Evolutionary conservation across 2,329 filamentous ascomycete genomes (phyloP).

Genomic region (Trichoderma koningiopsis): DNA sequence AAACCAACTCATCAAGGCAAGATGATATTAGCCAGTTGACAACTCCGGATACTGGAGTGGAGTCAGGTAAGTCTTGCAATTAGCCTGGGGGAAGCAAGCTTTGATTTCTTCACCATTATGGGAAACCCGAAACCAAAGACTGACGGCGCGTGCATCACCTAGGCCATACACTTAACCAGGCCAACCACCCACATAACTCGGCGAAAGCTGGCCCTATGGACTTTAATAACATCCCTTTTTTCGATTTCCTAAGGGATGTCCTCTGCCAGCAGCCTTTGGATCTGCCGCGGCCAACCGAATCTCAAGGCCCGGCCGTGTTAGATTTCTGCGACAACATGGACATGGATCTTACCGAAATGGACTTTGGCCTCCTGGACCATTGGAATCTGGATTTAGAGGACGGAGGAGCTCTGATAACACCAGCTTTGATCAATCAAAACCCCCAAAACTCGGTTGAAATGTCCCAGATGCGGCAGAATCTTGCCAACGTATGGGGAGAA

Average conservation of each 20-base stretch:
- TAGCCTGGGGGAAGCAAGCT: not conserved
- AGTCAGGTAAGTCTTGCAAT: slow-evolving; percentile 33
- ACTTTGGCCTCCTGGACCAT: slow-evolving; percentile 54
- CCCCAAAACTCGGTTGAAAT: slow-evolving; percentile 47
- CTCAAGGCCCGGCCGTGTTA: slow-evolving; percentile 48
- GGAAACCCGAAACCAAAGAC: not conserved
- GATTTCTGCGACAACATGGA: slow-evolving; percentile 54
- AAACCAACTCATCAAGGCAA: slow-evolving; percentile 32
- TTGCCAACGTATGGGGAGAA: slow-evolving; percentile 53
- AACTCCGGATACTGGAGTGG: slow-evolving; percentile 40
- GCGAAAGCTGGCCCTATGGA: slow-evolving; percentile 31
- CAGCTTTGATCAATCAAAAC: slow-evolving; percentile 21
- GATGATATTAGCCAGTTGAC: slow-evolving; percentile 40
- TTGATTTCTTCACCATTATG: not conserved
- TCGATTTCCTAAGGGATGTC: slow-evolving; percentile 54
- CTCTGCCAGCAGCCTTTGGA: slow-evolving; percentile 51
- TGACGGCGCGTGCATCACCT: not conserved
- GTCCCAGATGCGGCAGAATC: slow-evolving; percentile 48
- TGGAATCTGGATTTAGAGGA: slow-evolving; percentile 47
- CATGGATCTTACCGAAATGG: slow-evolving; percentile 54
- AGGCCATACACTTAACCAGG: slow-evolving; percentile 24
- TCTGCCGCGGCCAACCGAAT: slow-evolving; percentile 40
- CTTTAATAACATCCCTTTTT: slow-evolving; percentile 46
- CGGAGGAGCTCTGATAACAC: not conserved
- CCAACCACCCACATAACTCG: slow-evolving; percentile 19